Conservation (phyloP, 352 stramenopile genomes). For the Globisporangium megalacanthum region DNA sequence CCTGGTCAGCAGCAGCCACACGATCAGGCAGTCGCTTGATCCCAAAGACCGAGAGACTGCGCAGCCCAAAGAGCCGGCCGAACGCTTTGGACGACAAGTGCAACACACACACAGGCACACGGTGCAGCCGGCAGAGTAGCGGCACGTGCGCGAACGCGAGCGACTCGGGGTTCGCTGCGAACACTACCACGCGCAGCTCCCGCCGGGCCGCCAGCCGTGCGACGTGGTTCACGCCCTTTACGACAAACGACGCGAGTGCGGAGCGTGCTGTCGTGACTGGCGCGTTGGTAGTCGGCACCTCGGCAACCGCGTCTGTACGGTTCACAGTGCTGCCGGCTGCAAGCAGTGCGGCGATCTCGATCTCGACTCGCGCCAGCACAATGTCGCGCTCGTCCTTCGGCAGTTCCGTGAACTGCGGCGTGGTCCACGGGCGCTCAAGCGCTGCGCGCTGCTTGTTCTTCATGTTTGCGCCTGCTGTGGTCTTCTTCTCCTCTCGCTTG, state of each 20-base stretch:
- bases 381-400: constrained; percentile 73
- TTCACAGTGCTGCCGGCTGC: constrained; percentile 6
- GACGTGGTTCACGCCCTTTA: constrained; percentile 60
- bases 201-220: constrained; percentile 28
- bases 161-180: constrained; percentile 58
- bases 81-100: constrained; percentile 66
- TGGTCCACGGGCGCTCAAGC: constrained; percentile 30
- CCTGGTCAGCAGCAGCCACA: background rate
- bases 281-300: background rate
- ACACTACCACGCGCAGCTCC: constrained; percentile 55
- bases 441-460: constrained; percentile 7
- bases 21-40: constrained; percentile 21
- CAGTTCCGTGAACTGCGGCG: constrained; percentile 54
- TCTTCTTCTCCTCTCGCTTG: background rate
- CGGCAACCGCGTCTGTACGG: background rate
- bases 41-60: constrained; percentile 47
- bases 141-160: constrained; percentile 57
- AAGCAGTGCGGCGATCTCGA: constrained; percentile 31
- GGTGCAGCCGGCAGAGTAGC: constrained; percentile 58
- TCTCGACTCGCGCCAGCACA: constrained; percentile 64
- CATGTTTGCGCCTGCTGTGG: background rate
- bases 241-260: constrained; percentile 21
- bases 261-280: constrained; percentile 5
- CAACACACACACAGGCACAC: constrained; percentile 64
- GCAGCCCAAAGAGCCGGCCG: constrained; percentile 47